phyloP scores from a whole-genome alignment of 192 early-diverging fungal species.

The Cetraspora pellucida region DNA sequence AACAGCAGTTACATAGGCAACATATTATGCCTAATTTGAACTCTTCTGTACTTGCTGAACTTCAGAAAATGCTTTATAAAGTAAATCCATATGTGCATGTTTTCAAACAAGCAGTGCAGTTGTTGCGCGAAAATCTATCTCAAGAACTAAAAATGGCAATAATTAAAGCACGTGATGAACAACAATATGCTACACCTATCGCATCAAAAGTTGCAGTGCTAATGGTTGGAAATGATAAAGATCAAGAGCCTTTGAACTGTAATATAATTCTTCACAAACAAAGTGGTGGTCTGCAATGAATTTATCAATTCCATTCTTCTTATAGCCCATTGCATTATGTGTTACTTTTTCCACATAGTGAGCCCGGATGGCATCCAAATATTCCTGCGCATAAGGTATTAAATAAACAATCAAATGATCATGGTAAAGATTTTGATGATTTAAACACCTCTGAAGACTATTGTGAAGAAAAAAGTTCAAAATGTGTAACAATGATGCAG shows the following conservation, averaged over 20 bases:
- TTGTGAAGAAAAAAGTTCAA: neutral
- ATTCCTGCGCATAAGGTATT: neutral
- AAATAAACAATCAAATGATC: neutral
- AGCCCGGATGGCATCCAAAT: neutral
- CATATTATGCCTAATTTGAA: no score
- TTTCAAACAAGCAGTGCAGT: no score
- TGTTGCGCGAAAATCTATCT: no score
- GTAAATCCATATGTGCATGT: no score
- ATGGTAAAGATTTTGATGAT: no score
- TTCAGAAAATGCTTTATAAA: no score
- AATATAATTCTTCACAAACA: neutral
- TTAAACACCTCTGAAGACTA: no score
- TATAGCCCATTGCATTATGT: neutral
- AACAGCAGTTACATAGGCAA: no score
- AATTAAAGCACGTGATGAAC: no score
- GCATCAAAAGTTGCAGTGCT: neutral
- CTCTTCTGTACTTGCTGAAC: no score
- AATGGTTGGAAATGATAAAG: neutral
- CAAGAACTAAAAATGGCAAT: no score
- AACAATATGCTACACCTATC: neutral
- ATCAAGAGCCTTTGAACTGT: neutral
- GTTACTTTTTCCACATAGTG: neutral
- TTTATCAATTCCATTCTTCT: neutral
- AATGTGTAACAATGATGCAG: neutral
- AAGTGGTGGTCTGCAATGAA: neutral